Base-by-base conservation (phyloP, 768 basidiomycete genomes). In the Russula brevipes region DNA sequence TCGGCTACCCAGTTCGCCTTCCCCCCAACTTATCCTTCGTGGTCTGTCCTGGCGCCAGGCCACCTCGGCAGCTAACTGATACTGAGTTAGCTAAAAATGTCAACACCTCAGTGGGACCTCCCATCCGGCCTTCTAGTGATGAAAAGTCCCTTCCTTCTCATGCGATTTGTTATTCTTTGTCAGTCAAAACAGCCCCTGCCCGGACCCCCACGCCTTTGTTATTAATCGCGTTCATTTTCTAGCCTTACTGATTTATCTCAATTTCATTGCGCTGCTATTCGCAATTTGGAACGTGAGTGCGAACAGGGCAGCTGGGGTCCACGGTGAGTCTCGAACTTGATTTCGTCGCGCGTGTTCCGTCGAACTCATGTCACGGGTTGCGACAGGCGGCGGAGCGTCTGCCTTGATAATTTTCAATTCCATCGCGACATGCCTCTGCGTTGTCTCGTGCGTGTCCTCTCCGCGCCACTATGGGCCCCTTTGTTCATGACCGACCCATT, bases 161-260 rank as follows among this genome's bases (percentile, higher is more conserved):
- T 81, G 61, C 83, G 87, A 57, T 78, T 82, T 33, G 78, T 85
- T 45, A 72, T 82, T 59, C 81, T 87, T 65, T 55, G 79, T 64
- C 51, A 64, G 87, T 86, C 63, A 71, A 44, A 44, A 16, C 3
- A 83, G 70, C 0, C 10, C n/a, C 54, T 35, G 30, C 3, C n/a
- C 49, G 54, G 6, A 59, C 14, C 31, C 12, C 17, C 61, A 51
- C 59, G 24, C 10, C 8, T 35, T 33, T 8, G 24, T 24, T 30
- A 5, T 14, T 5, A 12, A 33, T 39, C 51, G 57, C 38, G 85
- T 10, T 42, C 38, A 14, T 2, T n/a, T 44, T 17, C 44, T 54
- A 64, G 44, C 67, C 75, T 10, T 82, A 80, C 66, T 72, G 85
- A 47, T 83, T 79, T 67, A 61, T 83, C 50, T 75, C 33, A 58